Conservation (phyloP, 768 basidiomycete genomes). For the Pilatotrama ljubarskyi region DNA sequence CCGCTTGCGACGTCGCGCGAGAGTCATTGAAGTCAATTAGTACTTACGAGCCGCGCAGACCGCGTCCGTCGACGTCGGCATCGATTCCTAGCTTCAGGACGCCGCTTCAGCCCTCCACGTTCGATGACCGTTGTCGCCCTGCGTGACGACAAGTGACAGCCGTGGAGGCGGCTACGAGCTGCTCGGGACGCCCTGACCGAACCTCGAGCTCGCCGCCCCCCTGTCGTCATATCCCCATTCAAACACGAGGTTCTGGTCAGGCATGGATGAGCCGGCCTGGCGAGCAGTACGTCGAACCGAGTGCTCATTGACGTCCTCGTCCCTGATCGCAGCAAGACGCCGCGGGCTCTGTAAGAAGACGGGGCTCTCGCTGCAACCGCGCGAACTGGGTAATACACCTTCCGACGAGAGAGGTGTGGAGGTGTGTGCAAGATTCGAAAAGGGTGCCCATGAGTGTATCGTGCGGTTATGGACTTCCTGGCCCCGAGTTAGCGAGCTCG, state of each 20-base stretch:
- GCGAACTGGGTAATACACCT: neutral
- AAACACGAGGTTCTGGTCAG: conserved; percentile 14
- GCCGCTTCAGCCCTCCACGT: conserved; percentile 7
- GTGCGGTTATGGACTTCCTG: neutral
- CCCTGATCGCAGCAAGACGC: conserved; percentile 10
- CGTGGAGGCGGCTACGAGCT: conserved; percentile 17
- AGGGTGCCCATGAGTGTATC: conserved; percentile 5
- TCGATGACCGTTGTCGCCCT: conserved; percentile 3
- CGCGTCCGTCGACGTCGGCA: conserved; percentile 6
- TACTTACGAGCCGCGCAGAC: neutral
- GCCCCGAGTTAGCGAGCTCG: neutral
- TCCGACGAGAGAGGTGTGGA: neutral
- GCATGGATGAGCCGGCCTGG: neutral
- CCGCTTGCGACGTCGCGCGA: neutral
- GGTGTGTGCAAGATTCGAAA: conserved; percentile 1
- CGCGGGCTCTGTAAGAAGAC: neutral
- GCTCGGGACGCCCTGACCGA: neutral
- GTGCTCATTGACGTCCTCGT: conserved; percentile 4
- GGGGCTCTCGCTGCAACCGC: neutral
- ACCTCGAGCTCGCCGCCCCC: conserved; percentile 2
- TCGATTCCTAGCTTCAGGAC: neutral
- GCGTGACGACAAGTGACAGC: conserved; percentile 17
- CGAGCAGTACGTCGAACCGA: neutral
- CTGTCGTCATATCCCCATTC: conserved; percentile 13
- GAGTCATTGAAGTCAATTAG: conserved; percentile 10